phyloP scores from a whole-genome alignment of 208 protist genomes.

The Trypanosoma congolense region DNA sequence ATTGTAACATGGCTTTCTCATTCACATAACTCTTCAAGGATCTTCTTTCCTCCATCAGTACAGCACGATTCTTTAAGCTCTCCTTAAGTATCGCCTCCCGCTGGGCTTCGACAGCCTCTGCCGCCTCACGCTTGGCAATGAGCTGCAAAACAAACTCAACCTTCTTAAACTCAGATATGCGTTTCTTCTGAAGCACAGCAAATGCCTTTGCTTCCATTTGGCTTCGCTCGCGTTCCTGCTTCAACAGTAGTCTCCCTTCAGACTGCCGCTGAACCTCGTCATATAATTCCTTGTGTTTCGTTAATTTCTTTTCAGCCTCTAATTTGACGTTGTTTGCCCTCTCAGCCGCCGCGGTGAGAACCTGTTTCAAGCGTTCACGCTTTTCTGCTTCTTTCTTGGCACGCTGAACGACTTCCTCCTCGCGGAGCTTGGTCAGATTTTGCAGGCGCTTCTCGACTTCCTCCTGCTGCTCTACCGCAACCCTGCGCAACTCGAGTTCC shows the following conservation, averaged over 20 bases:
- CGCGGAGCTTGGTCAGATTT: conserved; percentile 33
- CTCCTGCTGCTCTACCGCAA: conserved; percentile 45
- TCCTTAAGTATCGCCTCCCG: conserved; percentile 41
- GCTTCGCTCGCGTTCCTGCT: conserved; percentile 55
- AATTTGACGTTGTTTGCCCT: conserved; percentile 32
- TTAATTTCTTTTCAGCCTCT: conserved; percentile 24
- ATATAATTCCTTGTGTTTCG: conserved; percentile 35
- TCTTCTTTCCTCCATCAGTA: conserved; percentile 33
- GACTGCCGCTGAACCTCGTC: conserved; percentile 27
- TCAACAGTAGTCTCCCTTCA: conserved; percentile 28
- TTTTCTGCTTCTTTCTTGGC: conserved; percentile 34
- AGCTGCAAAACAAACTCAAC: conserved; percentile 57
- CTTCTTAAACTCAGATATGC: conserved; percentile 68
- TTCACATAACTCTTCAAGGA: conserved; percentile 17
- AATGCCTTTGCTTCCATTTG: conserved; percentile 51
- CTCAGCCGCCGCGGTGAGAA: conserved; percentile 17
- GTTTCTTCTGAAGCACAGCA: conserved; percentile 53
- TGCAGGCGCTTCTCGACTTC: conserved; percentile 48
- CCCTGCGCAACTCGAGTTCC: conserved; percentile 41
- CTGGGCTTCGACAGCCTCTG: conserved; percentile 41
- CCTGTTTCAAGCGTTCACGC: conserved; percentile 32
- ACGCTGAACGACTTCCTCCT: conserved; percentile 32
- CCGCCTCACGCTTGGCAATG: conserved; percentile 52
- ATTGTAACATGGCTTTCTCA: not conserved
- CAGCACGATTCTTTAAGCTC: conserved; percentile 37